phyloP scores from a whole-genome alignment of 306 rosid genomes.

The Fragaria iinumae region DNA sequence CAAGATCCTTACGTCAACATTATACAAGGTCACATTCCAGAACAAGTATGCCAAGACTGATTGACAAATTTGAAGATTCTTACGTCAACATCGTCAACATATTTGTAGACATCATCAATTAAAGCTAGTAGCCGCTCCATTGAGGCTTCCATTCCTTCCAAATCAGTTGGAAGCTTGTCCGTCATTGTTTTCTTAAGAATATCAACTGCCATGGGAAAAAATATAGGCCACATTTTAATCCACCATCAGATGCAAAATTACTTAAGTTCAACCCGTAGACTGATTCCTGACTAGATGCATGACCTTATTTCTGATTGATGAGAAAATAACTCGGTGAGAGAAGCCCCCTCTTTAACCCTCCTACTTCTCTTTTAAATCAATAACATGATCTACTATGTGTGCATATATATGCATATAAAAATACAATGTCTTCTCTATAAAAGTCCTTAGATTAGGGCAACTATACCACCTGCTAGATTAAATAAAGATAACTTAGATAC shows the following conservation, averaged over 20 bases:
- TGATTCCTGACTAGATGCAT: background rate
- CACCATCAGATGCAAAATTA: background rate
- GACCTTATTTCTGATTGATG: background rate
- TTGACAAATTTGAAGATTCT: constrained; percentile 5
- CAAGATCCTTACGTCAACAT: background rate
- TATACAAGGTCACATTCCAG: background rate
- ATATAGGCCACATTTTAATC: background rate
- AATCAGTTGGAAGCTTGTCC: constrained; percentile 90
- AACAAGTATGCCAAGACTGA: background rate
- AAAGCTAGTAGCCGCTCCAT: constrained; percentile 80
- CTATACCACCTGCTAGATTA: background rate
- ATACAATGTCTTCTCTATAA: background rate
- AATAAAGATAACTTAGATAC: background rate
- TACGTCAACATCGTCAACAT: constrained; percentile 86
- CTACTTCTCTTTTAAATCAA: no score
- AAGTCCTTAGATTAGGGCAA: background rate
- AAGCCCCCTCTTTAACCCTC: background rate
- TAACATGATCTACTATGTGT: background rate
- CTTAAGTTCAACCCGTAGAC: background rate
- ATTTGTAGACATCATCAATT: constrained; percentile 83
- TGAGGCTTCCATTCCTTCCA: constrained; percentile 98
- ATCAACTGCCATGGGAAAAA: constrained; percentile 52
- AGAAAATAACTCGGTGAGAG: background rate
- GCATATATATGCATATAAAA: background rate
- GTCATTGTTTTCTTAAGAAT: constrained; percentile 68